These are phyloP conservation scores for Peronosclerospora sorghi DNA, from an alignment of 352 stramenopile genomes.

Conservation along the genomic window DNA sequence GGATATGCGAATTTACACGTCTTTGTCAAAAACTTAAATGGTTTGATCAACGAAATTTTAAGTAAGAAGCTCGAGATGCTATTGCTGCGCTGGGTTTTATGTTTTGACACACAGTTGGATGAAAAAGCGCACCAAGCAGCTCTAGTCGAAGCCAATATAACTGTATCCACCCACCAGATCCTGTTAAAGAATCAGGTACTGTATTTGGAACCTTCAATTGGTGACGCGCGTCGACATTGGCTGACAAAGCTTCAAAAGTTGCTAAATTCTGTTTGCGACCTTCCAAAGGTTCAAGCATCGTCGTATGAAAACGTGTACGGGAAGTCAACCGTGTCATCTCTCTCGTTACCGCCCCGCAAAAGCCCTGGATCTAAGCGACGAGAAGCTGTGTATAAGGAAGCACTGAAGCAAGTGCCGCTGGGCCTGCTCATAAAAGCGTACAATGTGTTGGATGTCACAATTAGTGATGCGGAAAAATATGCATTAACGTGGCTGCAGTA, in stretches of 20 bases:
- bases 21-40: conserved; percentile 89
- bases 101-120: conserved; percentile 48
- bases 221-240: conserved; percentile 82
- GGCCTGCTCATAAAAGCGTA: conserved; percentile 74
- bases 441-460: conserved; percentile 52
- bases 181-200: conserved; percentile 95
- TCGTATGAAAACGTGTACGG: conserved; percentile 84
- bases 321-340: conserved; percentile 42
- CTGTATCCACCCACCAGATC: conserved; percentile 83
- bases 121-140: conserved; percentile 44
- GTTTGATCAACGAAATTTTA: conserved; percentile 78
- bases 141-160: conserved; percentile 34
- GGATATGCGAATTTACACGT: conserved; percentile 89
- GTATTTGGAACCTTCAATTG: conserved; percentile 91
- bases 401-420: conserved; percentile 39
- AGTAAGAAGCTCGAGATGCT: conserved; percentile 55
- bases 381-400: conserved; percentile 66
- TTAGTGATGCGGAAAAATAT: conserved; percentile 87
- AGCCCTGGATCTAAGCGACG: conserved; percentile 41
- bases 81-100: conserved; percentile 60
- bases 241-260: conserved; percentile 89
- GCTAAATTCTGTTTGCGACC: conserved; percentile 89
- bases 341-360: conserved; percentile 54
- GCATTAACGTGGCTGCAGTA: conserved; percentile 96
- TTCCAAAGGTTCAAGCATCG: conserved; percentile 84